Evolutionary conservation across 108 stramenopile genomes (phyloP), one percentile per base, ranked within the genome.

Genomic region (Stephanodiscus minutulus): DNA sequence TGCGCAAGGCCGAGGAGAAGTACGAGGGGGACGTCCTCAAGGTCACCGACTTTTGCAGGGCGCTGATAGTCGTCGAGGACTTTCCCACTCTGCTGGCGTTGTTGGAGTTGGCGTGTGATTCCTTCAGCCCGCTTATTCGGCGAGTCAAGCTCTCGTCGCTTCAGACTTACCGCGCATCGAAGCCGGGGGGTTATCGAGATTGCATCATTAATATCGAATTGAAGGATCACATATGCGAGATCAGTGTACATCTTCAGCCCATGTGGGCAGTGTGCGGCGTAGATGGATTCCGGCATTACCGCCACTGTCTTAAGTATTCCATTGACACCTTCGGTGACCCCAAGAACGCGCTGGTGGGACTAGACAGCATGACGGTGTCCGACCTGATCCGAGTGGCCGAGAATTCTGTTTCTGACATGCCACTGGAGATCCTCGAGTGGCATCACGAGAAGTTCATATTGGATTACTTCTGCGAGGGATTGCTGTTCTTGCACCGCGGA

Each of bases 241-340:
- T 94, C 78, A 89, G 90, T 66, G 81, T 94, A 21, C 93, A 94
- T 58, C 35, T 94, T 28, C 90, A 91, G 90, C 88, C 87, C 50
- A 91, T 94, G 91, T 94, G 90, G 90, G 70, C 81, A 13, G 86
- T 94, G 36, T 91, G 93, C 60, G 93, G 93, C 13, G 89, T 94
- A 10, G 90, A 94, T 74, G 93, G 93, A 25, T 94, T 94, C 75
- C 85, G 93, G 33, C 93, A 94, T 76, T 91, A 94, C 63, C 84
- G 93, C 1, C 93, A 94, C 55, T 94, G 91, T 60, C 73, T 94
- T 29, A 90, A 94, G 66, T 94, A 94, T 72, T 91, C 90, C 20
- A 94, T 91, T 10, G 93, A 94, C 61, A 86, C 91, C 0, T 91
- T 94, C 63, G 83, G 82, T 35, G 85, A 94, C 71, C 87, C 91